These are phyloP conservation scores for Thalia dealbata DNA, from an alignment of 176 grass and related monocot species.

Conservation along the genomic window DNA sequence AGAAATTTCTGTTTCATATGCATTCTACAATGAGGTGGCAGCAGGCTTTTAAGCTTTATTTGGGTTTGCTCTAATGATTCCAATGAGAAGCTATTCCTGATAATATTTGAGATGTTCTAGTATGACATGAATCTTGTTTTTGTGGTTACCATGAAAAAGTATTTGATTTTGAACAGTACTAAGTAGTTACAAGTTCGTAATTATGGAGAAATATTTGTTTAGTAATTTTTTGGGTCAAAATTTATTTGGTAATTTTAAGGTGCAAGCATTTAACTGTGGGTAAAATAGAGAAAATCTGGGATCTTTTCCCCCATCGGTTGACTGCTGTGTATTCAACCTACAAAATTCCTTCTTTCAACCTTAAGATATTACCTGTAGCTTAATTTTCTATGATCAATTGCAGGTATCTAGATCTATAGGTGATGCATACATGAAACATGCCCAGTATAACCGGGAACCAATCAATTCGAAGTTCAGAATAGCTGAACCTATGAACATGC, in stretches of 20 bases:
- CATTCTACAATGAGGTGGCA: no score
- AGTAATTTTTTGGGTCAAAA: no score
- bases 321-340: neutral
- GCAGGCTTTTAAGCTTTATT: no score
- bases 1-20: no score
- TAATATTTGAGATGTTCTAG: neutral
- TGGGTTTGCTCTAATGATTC: no score
- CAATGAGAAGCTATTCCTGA: neutral
- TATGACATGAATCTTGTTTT: neutral
- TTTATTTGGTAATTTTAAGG: neutral
- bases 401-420: constrained; percentile 91
- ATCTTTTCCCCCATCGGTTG: neutral
- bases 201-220: no score
- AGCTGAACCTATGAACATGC: constrained; percentile 52
- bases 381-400: constrained; percentile 20
- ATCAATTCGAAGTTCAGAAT: constrained; percentile 84
- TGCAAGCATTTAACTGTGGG: neutral
- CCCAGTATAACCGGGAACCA: constrained; percentile 54
- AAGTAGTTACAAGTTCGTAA: no score
- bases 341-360: neutral
- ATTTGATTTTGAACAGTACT: neutral
- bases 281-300: neutral
- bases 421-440: constrained; percentile 69
- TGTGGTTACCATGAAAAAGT: neutral
- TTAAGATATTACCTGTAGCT: constrained; percentile 3